Conservation (phyloP, 1,284 basidiomycete genomes). For the Porogramme epimiltina region DNA sequence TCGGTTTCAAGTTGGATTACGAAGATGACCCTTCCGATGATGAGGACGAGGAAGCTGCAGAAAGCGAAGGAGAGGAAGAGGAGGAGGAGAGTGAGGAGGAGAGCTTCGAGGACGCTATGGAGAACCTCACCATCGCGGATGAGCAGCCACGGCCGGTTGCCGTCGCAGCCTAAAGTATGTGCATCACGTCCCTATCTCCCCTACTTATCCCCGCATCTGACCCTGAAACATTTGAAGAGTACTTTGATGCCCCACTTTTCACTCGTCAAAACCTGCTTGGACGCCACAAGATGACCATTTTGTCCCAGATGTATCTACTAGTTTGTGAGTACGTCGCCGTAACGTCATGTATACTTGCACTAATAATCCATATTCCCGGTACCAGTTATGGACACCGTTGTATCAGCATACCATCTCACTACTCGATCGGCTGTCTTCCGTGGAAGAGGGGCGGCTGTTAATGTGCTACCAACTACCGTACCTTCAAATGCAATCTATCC, state of each 20-base stretch:
- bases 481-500: too few relatives aligned
- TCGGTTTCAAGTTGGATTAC: slow-evolving; percentile 59
- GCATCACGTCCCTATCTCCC: too few relatives aligned
- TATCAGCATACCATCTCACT: too few relatives aligned
- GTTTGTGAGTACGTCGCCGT: slow-evolving; percentile 4
- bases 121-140: slow-evolving; percentile 54
- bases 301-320: slow-evolving; percentile 18
- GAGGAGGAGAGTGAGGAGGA: slow-evolving; percentile 43
- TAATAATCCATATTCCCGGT: too few relatives aligned
- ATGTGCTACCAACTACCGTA: too few relatives aligned
- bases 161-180: slow-evolving; percentile 25
- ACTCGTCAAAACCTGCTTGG: too few relatives aligned
- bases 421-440: too few relatives aligned
- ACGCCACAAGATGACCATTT: not conserved
- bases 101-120: slow-evolving; percentile 64
- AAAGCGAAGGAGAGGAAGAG: slow-evolving; percentile 39
- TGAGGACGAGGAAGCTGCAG: slow-evolving; percentile 23
- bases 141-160: slow-evolving; percentile 29
- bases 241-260: too few relatives aligned
- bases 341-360: not conserved
- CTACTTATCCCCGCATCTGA: too few relatives aligned
- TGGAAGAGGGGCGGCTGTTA: too few relatives aligned
- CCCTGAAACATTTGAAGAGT: too few relatives aligned
- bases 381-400: too few relatives aligned
- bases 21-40: slow-evolving; percentile 64